Percentiles rank a stretch among this genome's conserved stretches.
Evolutionary conservation across 768 basidiomycete genomes (phyloP).

Genomic region (Panaeolus cyanescens): DNA sequence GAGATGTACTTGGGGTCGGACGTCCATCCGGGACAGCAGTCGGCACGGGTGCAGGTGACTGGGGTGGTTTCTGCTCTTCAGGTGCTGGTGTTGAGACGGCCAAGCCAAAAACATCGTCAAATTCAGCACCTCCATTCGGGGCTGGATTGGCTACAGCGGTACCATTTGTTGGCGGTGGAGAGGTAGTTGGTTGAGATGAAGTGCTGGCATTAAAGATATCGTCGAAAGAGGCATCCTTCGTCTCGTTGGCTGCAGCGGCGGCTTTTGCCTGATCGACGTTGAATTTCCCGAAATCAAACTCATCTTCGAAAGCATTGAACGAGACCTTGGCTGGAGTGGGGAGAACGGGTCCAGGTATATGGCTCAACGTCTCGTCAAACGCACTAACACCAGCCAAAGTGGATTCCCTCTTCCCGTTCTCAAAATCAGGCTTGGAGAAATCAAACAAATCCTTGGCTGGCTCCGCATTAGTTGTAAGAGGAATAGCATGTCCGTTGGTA

Average conservation of each 20-base stretch:
- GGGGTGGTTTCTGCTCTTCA: not conserved
- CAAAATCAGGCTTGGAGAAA: constrained; percentile 2
- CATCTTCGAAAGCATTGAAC: constrained; percentile 58
- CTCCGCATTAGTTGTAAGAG: not conserved
- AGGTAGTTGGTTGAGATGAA: constrained; percentile 17
- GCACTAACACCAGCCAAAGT: constrained; percentile 54
- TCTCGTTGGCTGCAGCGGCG: constrained; percentile 1
- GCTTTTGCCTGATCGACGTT: constrained; percentile 11
- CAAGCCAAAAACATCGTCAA: constrained; percentile 17
- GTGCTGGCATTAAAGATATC: constrained; percentile 49
- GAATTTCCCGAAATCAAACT: constrained; percentile 56
- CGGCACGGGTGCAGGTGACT: constrained; percentile 8
- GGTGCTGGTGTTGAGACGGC: not conserved
- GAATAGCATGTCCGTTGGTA: constrained; percentile 4
- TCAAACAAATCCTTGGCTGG: constrained; percentile 7
- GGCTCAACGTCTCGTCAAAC: constrained; percentile 77
- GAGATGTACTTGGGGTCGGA: constrained; percentile 28
- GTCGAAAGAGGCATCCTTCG: constrained; percentile 26
- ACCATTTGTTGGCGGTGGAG: constrained; percentile 22
- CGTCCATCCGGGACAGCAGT: constrained; percentile 10
- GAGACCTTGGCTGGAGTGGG: constrained; percentile 47
- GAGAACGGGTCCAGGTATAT: constrained; percentile 39
- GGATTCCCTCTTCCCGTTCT: constrained; percentile 15
- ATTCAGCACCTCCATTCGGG: constrained; percentile 4
- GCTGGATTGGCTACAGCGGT: not conserved